Base-by-base conservation (phyloP, 2,329 filamentous ascomycete species). In the Exophiala phaeomuriformis region DNA sequence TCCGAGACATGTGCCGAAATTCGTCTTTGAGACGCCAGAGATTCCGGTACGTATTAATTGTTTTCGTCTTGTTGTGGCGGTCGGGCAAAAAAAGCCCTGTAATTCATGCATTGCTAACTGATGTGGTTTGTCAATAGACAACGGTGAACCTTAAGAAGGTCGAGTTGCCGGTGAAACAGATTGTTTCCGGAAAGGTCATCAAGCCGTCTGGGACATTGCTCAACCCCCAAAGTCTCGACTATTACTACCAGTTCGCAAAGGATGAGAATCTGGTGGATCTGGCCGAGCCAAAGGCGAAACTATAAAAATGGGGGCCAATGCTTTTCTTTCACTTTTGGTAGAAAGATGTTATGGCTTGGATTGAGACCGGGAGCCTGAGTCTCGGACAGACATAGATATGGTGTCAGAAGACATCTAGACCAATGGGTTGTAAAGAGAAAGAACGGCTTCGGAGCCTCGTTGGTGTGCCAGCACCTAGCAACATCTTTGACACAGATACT, bases 101-200 rank as follows among this genome's bases (percentile, higher is more conserved):
- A 39, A 7, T 8, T 49, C 8, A 12, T 37, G 37, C 28, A 7
- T 46, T 42, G 43, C 50, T 52, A 35, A 52, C 36, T 27, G 29
- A 30, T 30, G n/a, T 32, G 10, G 12, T 44, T 27, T 41, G 3
- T 19, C 19, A 19, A 19, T 44, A 89, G 82, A 86, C 83, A 0
- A 93, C 88, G 0, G 82, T 93, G 58, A 93, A 91, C 65, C 70
- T 88, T 47, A 93, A 93, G 68, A 93, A 93, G 68, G 88, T 93
- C 3, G 88, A 93, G 67, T 64, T 93, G 49, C 87, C 87, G 0
- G 85, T 93, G 31, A 93, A 93, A 71, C 84, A 88, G 65, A 93
- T 93, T 58, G 83, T 93, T 0, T 88, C 81, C 0, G 88, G 88
- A 0, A 81, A 83, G 62, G 79, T 72, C 28, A 80, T 93, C 65